These are phyloP conservation scores for Acer yangbiense DNA, from an alignment of 345 rosid species.

Conservation along the genomic window DNA sequence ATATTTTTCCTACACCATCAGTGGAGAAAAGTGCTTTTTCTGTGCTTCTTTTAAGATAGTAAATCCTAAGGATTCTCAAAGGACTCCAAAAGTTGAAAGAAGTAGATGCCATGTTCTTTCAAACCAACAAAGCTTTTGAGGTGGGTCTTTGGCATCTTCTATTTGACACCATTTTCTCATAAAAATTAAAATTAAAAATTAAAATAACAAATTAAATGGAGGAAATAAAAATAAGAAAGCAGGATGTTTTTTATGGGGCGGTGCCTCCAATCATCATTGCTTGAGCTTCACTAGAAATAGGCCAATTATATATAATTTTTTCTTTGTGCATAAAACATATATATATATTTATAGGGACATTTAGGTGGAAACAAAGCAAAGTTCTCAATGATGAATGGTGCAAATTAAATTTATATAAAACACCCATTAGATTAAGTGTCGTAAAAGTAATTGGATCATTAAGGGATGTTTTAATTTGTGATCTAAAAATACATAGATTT, in stretches of 20 bases:
- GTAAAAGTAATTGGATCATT: not conserved
- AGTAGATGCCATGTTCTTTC: constrained; percentile 35
- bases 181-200: not conserved
- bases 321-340: not conserved
- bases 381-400: not conserved
- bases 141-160: constrained; percentile 41
- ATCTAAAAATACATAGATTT: not conserved
- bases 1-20: constrained; percentile 33
- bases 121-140: constrained; percentile 38
- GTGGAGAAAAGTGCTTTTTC: constrained; percentile 43
- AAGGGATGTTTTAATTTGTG: not conserved
- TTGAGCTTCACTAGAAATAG: constrained; percentile 12
- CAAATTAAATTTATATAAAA: not conserved
- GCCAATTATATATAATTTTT: not conserved
- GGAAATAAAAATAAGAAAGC: not conserved
- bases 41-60: constrained; percentile 25
- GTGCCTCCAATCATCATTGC: constrained; percentile 26
- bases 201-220: not conserved
- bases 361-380: not conserved
- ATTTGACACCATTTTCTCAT: constrained; percentile 15
- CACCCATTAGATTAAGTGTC: not conserved
- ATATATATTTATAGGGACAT: not conserved
- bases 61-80: constrained; percentile 43
- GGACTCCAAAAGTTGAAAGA: constrained; percentile 24
- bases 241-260: constrained; percentile 30